phyloP scores from a whole-genome alignment of 495 filamentous ascomycete genomes.

The Monascus purpureus region DNA sequence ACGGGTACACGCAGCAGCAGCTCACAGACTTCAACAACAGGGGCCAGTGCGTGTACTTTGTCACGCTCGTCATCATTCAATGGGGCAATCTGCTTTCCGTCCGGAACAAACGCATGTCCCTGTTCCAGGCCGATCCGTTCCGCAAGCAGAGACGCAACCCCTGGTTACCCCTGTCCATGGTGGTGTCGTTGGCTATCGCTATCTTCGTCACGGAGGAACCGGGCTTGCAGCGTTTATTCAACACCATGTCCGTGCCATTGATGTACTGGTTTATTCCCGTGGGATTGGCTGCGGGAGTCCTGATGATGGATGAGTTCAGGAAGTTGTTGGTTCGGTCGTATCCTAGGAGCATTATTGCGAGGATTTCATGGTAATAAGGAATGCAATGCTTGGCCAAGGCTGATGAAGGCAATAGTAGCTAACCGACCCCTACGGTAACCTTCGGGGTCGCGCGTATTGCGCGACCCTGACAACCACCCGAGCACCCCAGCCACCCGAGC shows the following conservation, averaged over 20 bases:
- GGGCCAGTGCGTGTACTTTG: constrained; percentile 56
- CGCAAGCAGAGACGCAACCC: constrained; percentile 45
- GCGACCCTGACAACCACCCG: no score
- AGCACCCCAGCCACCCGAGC: no score
- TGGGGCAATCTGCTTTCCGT: constrained; percentile 55
- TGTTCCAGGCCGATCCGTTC: constrained; percentile 50
- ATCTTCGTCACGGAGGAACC: constrained; percentile 47
- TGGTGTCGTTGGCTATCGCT: constrained; percentile 19
- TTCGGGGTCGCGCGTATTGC: no score
- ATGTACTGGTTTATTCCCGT: constrained; percentile 56
- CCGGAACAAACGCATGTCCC: constrained; percentile 47
- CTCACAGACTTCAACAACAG: constrained; percentile 29
- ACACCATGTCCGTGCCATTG: constrained; percentile 41
- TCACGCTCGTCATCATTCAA: constrained; percentile 62
- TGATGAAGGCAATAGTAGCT: no score
- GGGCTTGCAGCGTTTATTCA: constrained; percentile 36
- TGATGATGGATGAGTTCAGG: constrained; percentile 37
- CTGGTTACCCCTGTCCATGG: constrained; percentile 43
- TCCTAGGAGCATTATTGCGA: background rate
- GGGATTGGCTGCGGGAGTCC: constrained; percentile 44
- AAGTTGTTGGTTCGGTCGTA: background rate
- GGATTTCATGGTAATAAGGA: constrained; percentile 1
- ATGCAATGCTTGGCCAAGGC: no score
- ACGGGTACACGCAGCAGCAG: constrained; percentile 9
- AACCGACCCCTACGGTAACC: no score